Evolutionary conservation across 2,329 filamentous ascomycete genomes (phyloP).

Genomic region (Clarireedia paspali): DNA sequence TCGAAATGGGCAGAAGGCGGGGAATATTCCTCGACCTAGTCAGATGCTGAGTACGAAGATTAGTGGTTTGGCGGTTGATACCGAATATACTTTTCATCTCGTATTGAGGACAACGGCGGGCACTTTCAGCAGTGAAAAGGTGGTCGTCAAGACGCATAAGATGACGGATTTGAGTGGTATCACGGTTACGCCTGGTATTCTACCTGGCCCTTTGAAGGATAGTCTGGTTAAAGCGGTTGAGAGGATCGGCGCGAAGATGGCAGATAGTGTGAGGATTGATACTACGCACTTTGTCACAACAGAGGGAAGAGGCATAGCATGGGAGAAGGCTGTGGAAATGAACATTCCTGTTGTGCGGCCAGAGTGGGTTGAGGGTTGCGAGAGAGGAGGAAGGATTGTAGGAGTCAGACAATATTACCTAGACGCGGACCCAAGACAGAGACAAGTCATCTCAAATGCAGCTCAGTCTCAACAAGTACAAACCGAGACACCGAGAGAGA

Average conservation of each 20-base stretch:
- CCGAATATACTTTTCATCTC: conserved; percentile 90
- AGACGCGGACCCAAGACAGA: conserved; percentile 57
- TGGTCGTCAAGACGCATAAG: conserved; percentile 88
- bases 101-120: conserved; percentile 87
- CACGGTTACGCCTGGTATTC: conserved; percentile 83
- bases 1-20: conserved; percentile 93
- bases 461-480: conserved; percentile 12
- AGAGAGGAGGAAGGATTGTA: conserved; percentile 83
- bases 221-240: conserved; percentile 68
- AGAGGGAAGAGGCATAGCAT: conserved; percentile 78
- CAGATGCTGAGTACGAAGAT: conserved; percentile 96
- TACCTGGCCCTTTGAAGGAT: conserved; percentile 67
- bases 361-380: conserved; percentile 97
- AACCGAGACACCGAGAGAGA: conserved; percentile 16
- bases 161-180: conserved; percentile 97
- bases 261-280: conserved; percentile 86
- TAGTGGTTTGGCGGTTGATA: conserved; percentile 89
- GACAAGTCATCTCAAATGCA: conserved; percentile 22
- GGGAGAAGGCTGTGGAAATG: conserved; percentile 96
- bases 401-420: conserved; percentile 95
- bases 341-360: conserved; percentile 96
- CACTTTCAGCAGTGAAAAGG: conserved; percentile 73
- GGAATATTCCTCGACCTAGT: conserved; percentile 80
- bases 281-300: conserved; percentile 98
- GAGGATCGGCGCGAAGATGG: conserved; percentile 85